Conservation (phyloP, 768 basidiomycete species). For the Tylopilus vinaceipallidus region DNA sequence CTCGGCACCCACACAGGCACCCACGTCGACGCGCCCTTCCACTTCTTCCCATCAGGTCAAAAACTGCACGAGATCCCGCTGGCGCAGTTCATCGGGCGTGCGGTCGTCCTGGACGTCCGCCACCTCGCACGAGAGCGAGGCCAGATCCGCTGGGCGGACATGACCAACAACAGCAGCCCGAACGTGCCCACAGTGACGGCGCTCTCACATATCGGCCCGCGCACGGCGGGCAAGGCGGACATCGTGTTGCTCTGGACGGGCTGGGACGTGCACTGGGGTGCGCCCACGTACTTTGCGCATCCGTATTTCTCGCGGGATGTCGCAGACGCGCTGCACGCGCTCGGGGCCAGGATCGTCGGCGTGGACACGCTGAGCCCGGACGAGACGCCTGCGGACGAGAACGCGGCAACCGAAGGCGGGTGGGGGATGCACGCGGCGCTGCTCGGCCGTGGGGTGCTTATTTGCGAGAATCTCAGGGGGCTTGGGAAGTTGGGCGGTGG, state of each 20-base stretch:
- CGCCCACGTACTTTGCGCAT: slow-evolving; percentile 53
- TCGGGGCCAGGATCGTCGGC: slow-evolving; percentile 57
- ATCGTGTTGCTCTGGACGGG: slow-evolving; percentile 64
- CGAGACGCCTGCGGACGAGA: slow-evolving; percentile 40
- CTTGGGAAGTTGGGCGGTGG: slow-evolving; percentile 39
- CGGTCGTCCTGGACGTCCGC: slow-evolving; percentile 54
- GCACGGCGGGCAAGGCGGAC: slow-evolving; percentile 27
- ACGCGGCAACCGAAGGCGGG: slow-evolving; percentile 11
- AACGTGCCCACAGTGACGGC: neutral
- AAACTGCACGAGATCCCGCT: slow-evolving; percentile 61
- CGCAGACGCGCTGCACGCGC: slow-evolving; percentile 45
- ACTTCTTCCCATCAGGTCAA: slow-evolving; percentile 58
- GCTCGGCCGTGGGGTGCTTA: slow-evolving; percentile 59
- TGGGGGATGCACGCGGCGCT: slow-evolving; percentile 59
- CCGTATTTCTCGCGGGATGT: slow-evolving; percentile 59
- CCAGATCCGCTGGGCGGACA: slow-evolving; percentile 51
- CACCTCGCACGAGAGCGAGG: slow-evolving; percentile 39
- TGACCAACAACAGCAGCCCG: neutral
- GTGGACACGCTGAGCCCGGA: slow-evolving; percentile 69
- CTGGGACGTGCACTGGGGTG: slow-evolving; percentile 59
- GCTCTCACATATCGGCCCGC: slow-evolving; percentile 21
- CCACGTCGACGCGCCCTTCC: slow-evolving; percentile 76
- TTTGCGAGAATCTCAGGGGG: slow-evolving; percentile 69
- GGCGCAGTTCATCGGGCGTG: slow-evolving; percentile 51
- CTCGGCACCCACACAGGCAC: slow-evolving; percentile 75